phyloP scores from a whole-genome alignment of 345 rosid species.

The Eucalyptus polyanthemos region DNA sequence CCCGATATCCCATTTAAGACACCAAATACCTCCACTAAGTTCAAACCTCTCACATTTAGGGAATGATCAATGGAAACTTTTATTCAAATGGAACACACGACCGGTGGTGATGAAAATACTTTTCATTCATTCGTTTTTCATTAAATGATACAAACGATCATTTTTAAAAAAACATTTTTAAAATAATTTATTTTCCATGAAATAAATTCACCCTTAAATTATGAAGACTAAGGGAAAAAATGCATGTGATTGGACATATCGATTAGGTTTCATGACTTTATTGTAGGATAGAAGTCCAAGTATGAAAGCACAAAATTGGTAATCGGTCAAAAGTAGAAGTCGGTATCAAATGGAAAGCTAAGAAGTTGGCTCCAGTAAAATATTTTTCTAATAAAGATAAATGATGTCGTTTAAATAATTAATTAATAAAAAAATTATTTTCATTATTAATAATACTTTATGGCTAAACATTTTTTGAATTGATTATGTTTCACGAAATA shows the following conservation, averaged over 20 bases:
- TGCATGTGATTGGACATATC: neutral
- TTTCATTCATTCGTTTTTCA: neutral
- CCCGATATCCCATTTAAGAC: too few species aligned
- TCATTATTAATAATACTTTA: too few species aligned
- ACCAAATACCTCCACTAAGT: fast-evolving
- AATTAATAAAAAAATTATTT: too few species aligned
- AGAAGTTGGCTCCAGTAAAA: neutral
- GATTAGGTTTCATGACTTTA: neutral
- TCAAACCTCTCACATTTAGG: too few species aligned
- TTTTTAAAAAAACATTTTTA: too few species aligned
- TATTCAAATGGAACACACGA: too few species aligned
- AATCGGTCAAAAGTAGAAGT: neutral
- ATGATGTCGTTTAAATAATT: too few species aligned
- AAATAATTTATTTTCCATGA: too few species aligned
- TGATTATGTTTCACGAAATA: too few species aligned
- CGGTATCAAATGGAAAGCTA: neutral
- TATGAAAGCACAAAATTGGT: neutral
- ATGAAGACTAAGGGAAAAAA: neutral
- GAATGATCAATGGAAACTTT: fast-evolving
- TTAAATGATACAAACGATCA: too few species aligned
- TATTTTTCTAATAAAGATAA: neutral
- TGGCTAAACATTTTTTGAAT: fast-evolving
- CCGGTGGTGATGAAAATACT: neutral
- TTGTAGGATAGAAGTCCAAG: neutral
- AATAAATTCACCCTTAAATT: too few species aligned